Evolutionary conservation across 2,329 filamentous ascomycete genomes (phyloP), one percentile per base, ranked within the genome.

Genomic region (Akanthomyces uredinophilus): DNA sequence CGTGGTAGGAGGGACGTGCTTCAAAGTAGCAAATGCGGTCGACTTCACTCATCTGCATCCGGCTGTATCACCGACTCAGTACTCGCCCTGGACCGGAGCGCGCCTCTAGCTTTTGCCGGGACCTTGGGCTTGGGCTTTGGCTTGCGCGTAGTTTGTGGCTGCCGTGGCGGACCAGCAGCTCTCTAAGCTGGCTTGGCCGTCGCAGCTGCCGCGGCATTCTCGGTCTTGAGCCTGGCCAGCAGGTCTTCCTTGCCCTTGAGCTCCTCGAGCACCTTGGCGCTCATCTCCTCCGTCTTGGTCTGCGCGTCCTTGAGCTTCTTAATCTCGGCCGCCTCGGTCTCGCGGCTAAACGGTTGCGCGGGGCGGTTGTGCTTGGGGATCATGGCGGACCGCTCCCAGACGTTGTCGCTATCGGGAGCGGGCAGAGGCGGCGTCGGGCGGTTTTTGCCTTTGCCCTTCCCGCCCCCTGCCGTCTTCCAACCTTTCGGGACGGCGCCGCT

Each of bases 261-360:
- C 74, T 84, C 81, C 65, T 79, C 81, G 67, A 83, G 82, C 65
- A 87, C 81, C 69, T 78, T 82, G 71, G 79, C 80, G 55, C 81
- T 79, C 72, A 89, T 85, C 61, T 84, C 81, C 61, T 84, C 79
- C 47, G 91, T 83, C 70, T 87, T 84, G 61, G 81, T 80, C 70
- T 87, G 78, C 61, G 90, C 89, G 64, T 87, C 87, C 65, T 79
- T 79, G 51, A 88, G 75, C 70, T 81, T 82, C 71, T 84, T 82
- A 41, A 87, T 75, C 74, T 88, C 86, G 7, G 83, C 75, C 66
- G 83, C 79, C 76, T 90, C 90, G 53, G 86, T 88, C 77, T 89
- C 86, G 63, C 81, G 81, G 73, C 87, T 90, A 71, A 91, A 93
- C n/a, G 86, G 87, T 70, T 88, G 88, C 39, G 83, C 87, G 2